Evolutionary conservation across 768 basidiomycete species (phyloP), one percentile per base, ranked within the genome.

Genomic region (Leccinellum albellum): DNA sequence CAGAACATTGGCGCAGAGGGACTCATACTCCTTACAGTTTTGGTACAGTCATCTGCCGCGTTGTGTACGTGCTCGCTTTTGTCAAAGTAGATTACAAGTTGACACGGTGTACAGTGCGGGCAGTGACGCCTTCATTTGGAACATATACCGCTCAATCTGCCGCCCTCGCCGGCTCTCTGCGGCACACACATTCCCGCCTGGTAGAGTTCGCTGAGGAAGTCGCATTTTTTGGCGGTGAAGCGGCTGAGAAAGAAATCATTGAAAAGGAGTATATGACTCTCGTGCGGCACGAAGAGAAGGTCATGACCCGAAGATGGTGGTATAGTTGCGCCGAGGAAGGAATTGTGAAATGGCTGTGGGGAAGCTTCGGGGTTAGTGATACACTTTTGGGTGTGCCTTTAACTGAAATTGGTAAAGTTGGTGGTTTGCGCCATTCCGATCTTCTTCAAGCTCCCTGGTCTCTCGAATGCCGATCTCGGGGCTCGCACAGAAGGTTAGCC

Each of bases 291-390:
- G 89, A 94, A 71, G 88, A 88, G 62, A 80, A 81, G 56, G 88
- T 95, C 2, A 77, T 95, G 63, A 75, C 81, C 26, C 85, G 89
- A 60, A 78, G 88, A 32, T 91, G 95, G 82, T 91, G 88, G 88
- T 92, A 96, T 71, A 85, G 88, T 2, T 89, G 94, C 67, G 82
- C 88, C 17, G 96, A 99, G 71, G 96, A 98, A 72, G 94, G 91
- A 2, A 86, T 99, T 45, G 88, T 98, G 66, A 98, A 99, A 74
- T 98, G 88, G 88, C 66, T 95, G 8, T 99, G 96, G 96, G 95
- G 96, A 63, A 89, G 87, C 69, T 88, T 95, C 70, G 96, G 96
- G 37, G 87, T 94, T 66, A 56, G 86, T 79, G n/a, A 24, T 47
- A 28, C 29, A 23, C 50, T 31, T 53, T 32, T 21, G 8, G 47